These are phyloP conservation scores for Haemoproteus tartakovskyi DNA, from an alignment of 169 alveolate genomes.

Conservation along the genomic window DNA sequence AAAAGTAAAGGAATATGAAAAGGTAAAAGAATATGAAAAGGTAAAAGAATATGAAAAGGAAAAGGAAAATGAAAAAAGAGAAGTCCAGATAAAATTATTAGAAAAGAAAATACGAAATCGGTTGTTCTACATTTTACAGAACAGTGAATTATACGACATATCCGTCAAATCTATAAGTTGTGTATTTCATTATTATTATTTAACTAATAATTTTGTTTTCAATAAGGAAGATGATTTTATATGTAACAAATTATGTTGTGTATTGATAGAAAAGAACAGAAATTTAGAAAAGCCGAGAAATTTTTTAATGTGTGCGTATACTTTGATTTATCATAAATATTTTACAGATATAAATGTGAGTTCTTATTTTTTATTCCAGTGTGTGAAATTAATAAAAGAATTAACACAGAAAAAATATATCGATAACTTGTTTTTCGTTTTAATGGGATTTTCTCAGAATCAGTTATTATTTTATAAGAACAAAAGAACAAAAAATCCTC, in stretches of 20 bases:
- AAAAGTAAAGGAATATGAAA: background rate
- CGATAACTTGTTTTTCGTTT: conserved; percentile 47
- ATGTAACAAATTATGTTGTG: conserved; percentile 6
- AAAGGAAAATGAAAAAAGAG: background rate
- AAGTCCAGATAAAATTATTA: too few species aligned
- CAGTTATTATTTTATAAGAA: conserved; percentile 35
- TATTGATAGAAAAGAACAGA: conserved; percentile 24
- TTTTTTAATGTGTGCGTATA: conserved; percentile 38
- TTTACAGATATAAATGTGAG: conserved; percentile 33
- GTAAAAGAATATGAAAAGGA: background rate
- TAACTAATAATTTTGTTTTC: conserved; percentile 3
- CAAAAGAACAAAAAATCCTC: background rate
- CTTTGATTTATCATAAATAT: conserved; percentile 47
- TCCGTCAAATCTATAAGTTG: conserved; percentile 36
- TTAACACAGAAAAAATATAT: conserved; percentile 13
- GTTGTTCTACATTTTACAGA: background rate
- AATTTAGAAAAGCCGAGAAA: conserved; percentile 19
- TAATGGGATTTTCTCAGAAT: conserved; percentile 51
- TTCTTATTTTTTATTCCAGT: conserved; percentile 32
- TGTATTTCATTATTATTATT: conserved; percentile 48
- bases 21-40: background rate
- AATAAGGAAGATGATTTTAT: conserved; percentile 8
- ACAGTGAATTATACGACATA: conserved; percentile 1
- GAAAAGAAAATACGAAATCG: background rate
- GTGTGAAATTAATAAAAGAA: conserved; percentile 24